Evolutionary conservation across 306 rosid genomes (phyloP), one percentile per base, ranked within the genome.

Genomic region (Pyrus communis): DNA sequence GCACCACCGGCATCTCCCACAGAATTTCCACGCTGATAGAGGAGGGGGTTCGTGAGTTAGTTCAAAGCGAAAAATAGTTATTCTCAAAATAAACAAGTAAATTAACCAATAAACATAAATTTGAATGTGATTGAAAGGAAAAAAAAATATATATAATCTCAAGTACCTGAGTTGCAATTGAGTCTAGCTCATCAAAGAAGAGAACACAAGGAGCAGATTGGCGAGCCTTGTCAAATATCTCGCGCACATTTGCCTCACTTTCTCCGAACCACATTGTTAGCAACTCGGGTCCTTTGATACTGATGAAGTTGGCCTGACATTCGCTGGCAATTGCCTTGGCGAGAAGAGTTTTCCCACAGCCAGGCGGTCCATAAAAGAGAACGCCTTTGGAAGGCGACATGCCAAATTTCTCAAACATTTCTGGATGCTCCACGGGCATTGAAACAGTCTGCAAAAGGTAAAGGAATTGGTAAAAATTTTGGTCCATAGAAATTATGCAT

Each of bases 261-360:
- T 90, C 92, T 30, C 95, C 95, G 27, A 88, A 90, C 95, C 95
- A 89, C 94, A 87, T 87, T 42, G 94, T 89, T 51, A 89, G 84
- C 78, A 87, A 69, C 82, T 87, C 94, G 7, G 94, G 94, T 58
- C 94, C 94, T 76, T 87, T 87, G 33, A 89, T 82, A 58, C 94
- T 89, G 49, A 89, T 87, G 73, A 89, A 89, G 84, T 89, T 87
- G 71, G 94, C 88, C 69, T 89, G 90, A 62, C 94, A 90, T 69
- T 90, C 95, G 57, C 85, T 51, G 55, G 55, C 55, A 51, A 51
- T 51, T 51, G 55, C 55, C 55, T 51, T 51, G 55, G 55, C 55
- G 55, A 51, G 55, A 51, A 51, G 55, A 2, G 55, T 51, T 51
- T 51, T 51, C 55, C 55, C 55, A 51, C 94, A 87, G 43, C 94